These are phyloP conservation scores for Neurospora sp. DNA, from an alignment of 495 filamentous ascomycete species.

Conservation along the genomic window DNA sequence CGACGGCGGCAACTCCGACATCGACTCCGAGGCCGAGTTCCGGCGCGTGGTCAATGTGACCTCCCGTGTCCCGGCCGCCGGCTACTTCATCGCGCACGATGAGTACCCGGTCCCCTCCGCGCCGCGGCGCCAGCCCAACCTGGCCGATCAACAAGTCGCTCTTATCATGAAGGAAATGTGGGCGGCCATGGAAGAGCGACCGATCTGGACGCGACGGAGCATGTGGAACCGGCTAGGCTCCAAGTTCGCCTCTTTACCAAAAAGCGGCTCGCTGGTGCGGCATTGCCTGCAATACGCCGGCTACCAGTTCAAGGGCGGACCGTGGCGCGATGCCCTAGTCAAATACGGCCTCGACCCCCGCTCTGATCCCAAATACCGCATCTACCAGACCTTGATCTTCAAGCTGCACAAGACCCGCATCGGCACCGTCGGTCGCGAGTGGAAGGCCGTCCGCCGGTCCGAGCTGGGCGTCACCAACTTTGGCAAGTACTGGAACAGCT, in stretches of 20 bases:
- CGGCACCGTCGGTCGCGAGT: slow-evolving; percentile 34
- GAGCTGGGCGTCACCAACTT: slow-evolving; percentile 23
- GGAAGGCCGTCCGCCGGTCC: slow-evolving; percentile 28
- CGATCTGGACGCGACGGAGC: slow-evolving; percentile 77
- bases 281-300: slow-evolving; percentile 64
- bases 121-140: slow-evolving; percentile 27
- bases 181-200: slow-evolving; percentile 55
- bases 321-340: slow-evolving; percentile 81
- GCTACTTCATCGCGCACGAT: slow-evolving; percentile 55
- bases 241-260: slow-evolving; percentile 27
- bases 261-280: slow-evolving; percentile 44
- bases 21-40: slow-evolving; percentile 21
- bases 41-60: slow-evolving; percentile 30
- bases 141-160: slow-evolving; percentile 42
- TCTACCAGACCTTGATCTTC: slow-evolving; percentile 86
- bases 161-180: slow-evolving; percentile 48
- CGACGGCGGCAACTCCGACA: slow-evolving; percentile 1
- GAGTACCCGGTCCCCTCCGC: slow-evolving; percentile 31
- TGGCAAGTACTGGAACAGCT: slow-evolving; percentile 22
- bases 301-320: slow-evolving; percentile 83
- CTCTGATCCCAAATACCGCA: slow-evolving; percentile 56
- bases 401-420: slow-evolving; percentile 38
- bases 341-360: slow-evolving; percentile 81
- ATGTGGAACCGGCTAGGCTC: slow-evolving; percentile 58
- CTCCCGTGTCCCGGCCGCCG: slow-evolving; percentile 37